Evolutionary conservation across 768 basidiomycete genomes (phyloP).

Genomic region (Amanita rubescens): DNA sequence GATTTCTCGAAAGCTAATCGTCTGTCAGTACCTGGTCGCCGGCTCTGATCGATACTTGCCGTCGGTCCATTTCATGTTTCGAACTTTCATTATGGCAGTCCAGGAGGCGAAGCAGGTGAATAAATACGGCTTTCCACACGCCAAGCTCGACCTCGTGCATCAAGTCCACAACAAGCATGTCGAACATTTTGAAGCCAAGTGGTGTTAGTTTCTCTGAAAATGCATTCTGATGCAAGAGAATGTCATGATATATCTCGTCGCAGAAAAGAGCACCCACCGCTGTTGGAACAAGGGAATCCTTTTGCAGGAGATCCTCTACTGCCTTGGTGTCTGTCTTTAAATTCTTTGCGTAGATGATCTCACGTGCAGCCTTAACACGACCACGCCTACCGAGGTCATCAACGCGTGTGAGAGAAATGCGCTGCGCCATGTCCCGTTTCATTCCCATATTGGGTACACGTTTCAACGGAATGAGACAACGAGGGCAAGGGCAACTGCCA

Average conservation of each 20-base stretch:
- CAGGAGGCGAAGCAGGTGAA: slow-evolving; percentile 28
- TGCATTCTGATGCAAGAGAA: slow-evolving; percentile 23
- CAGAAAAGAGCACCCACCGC: slow-evolving; percentile 13
- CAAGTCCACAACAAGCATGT: slow-evolving; percentile 24
- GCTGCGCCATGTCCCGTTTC: slow-evolving; percentile 6
- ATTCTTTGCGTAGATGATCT: slow-evolving; percentile 21
- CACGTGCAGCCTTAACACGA: slow-evolving; percentile 8
- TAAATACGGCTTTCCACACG: slow-evolving; percentile 27
- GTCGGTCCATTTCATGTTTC: slow-evolving; percentile 16
- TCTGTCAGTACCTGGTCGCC: not conserved
- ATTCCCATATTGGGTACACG: slow-evolving; percentile 17
- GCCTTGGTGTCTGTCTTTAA: slow-evolving; percentile 16
- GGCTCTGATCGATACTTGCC: slow-evolving; percentile 12
- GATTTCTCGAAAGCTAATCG: slow-evolving; percentile 21
- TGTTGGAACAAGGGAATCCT: slow-evolving; percentile 24
- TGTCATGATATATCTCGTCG: not conserved
- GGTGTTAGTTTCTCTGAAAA: slow-evolving; percentile 19
- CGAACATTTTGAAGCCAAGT: slow-evolving; percentile 19
- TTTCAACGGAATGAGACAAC: slow-evolving; percentile 17
- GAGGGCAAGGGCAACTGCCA: slow-evolving; percentile 23
- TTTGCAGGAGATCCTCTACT: slow-evolving; percentile 20
- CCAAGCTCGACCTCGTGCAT: slow-evolving; percentile 33
- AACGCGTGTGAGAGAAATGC: not conserved
- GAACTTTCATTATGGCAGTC: slow-evolving; percentile 13
- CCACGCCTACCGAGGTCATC: not conserved